Conservation (phyloP, 2,329 filamentous ascomycete species). For the Colletotrichum sp. region DNA sequence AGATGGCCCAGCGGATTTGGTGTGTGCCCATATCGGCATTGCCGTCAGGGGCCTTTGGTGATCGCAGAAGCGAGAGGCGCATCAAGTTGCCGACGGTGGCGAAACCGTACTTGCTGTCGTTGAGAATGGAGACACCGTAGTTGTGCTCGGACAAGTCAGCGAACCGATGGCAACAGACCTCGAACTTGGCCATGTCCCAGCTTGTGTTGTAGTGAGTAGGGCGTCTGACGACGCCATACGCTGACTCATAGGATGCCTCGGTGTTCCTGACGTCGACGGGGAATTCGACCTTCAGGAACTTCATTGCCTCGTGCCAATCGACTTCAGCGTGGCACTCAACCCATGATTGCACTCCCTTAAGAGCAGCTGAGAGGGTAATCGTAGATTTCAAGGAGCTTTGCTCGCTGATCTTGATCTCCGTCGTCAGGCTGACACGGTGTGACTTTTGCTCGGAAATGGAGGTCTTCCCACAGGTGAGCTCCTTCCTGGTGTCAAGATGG, state of each 20-base stretch:
- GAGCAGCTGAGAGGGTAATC: slow-evolving; percentile 76
- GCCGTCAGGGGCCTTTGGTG: slow-evolving; percentile 90
- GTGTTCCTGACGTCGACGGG: slow-evolving; percentile 90
- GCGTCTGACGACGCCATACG: slow-evolving; percentile 85
- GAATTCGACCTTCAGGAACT: slow-evolving; percentile 98
- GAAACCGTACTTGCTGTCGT: slow-evolving; percentile 96
- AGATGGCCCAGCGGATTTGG: slow-evolving; percentile 85
- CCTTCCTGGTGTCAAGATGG: slow-evolving; percentile 85
- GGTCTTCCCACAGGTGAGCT: slow-evolving; percentile 72
- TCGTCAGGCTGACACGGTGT: slow-evolving; percentile 81
- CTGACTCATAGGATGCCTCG: slow-evolving; percentile 93
- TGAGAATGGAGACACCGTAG: slow-evolving; percentile 91
- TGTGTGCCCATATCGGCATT: slow-evolving; percentile 95
- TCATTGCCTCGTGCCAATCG: slow-evolving; percentile 97
- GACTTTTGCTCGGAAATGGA: slow-evolving; percentile 73
- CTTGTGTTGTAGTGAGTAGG: slow-evolving; percentile 98
- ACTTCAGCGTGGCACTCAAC: slow-evolving; percentile 85
- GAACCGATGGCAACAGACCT: slow-evolving; percentile 95
- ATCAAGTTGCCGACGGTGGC: slow-evolving; percentile 88
- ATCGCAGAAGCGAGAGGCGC: slow-evolving; percentile 84
- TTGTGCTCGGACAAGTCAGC: slow-evolving; percentile 87
- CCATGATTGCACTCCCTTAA: slow-evolving; percentile 68
- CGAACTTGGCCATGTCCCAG: slow-evolving; percentile 98
- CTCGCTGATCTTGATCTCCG: slow-evolving; percentile 86
- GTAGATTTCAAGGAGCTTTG: slow-evolving; percentile 86